Conservation (phyloP, 108 stramenopile genomes). For the Bacterosira constricta region DNA sequence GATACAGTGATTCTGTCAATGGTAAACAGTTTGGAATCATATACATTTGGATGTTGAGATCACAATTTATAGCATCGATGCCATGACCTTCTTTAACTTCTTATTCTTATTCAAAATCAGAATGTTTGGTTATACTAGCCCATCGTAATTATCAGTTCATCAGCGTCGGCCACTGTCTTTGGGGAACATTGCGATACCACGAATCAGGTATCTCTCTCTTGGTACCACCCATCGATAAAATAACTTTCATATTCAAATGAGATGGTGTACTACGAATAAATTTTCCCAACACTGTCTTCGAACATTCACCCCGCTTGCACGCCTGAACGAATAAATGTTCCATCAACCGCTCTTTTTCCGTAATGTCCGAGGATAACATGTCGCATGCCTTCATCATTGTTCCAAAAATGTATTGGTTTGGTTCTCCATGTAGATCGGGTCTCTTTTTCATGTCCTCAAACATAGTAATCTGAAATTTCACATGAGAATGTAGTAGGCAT, state of each 20-base stretch:
- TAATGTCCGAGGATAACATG: slow-evolving; percentile 18
- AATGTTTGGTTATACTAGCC: too few species aligned
- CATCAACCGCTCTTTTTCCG: slow-evolving; percentile 31
- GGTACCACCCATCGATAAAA: slow-evolving; percentile 30
- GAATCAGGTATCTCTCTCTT: slow-evolving; percentile 37
- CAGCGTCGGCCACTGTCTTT: slow-evolving; percentile 24
- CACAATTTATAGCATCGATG: too few species aligned
- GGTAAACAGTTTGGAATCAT: too few species aligned
- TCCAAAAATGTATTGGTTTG: slow-evolving; percentile 39
- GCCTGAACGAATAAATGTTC: slow-evolving; percentile 39
- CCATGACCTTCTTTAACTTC: too few species aligned
- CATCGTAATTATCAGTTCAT: too few species aligned
- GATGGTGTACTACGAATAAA: slow-evolving; percentile 25
- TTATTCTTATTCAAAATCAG: too few species aligned
- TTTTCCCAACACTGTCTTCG: slow-evolving; percentile 27
- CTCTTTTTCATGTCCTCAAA: slow-evolving; percentile 44
- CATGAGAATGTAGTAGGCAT: too few species aligned
- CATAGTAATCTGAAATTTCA: slow-evolving; percentile 26
- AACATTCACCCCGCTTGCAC: slow-evolving; percentile 22
- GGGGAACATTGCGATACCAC: slow-evolving; percentile 38
- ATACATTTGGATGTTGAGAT: too few species aligned
- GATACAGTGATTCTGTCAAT: too few species aligned
- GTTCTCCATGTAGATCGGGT: slow-evolving; percentile 31
- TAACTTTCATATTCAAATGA: slow-evolving; percentile 23
- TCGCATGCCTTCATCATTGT: slow-evolving; percentile 47